Base-by-base conservation (phyloP, 140 eudicot species). In the Ambrosia hybrid region DNA sequence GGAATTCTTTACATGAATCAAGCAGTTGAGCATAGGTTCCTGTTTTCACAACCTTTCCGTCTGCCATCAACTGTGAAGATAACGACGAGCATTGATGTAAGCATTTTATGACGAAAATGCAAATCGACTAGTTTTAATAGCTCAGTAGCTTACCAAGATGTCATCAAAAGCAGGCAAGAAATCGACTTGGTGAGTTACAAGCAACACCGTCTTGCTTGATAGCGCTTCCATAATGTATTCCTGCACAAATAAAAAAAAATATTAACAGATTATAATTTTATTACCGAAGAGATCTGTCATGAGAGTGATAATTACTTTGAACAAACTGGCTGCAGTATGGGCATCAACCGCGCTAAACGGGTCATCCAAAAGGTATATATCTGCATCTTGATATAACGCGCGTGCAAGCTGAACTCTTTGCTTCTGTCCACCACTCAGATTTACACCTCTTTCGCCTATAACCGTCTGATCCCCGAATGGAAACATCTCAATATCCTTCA, bases 281-380 rank as follows among this genome's bases (percentile, higher is more conserved):
- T 13, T 13, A 6, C 7, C 3, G 1, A 12, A 68, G 36, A 55
- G 13, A 38, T 13, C 49, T 7, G 5, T 38, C 11, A 62, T 61
- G 65, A 21, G 49, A 76, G 67, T 0, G 38, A 11, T 46, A 6
- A 10, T 73, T 73, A 89, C 96, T 64, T 89, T 87, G 68, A 89
- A 89, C 76, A 89, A 71, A 51, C 82, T 75, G 57, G 89, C 71
- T 16, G 94, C 93, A 36, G 94, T 89, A 58, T 89, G 94, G 12
- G 96, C 96, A 87, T 89, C 96, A 71, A 89, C 94, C 1, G 96
- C 94, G n/a, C 96, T 89, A 65, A 89, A 89, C 2, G 94, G 94
- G 73, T 89, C 96, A 63, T 89, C 96, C 68, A 89, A 67, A 3
- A 89, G 87, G 74, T 89, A 89, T n/a, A 81, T 61, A 78, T 89